phyloP scores from a whole-genome alignment of 192 early-diverging fungal species.

The Coemansia sp. region DNA sequence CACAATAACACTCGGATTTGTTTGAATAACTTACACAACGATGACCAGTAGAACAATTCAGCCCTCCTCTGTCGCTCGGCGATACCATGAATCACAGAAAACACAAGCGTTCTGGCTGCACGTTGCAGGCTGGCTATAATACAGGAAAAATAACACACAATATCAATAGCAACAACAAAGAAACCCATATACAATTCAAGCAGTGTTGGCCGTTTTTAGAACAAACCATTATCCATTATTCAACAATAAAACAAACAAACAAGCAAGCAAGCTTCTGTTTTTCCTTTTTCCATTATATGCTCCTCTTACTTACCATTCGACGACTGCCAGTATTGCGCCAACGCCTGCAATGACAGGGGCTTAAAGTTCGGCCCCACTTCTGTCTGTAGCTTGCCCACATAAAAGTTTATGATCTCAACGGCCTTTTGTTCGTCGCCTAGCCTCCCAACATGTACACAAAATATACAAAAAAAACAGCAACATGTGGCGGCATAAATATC shows the following conservation, averaged over 20 bases:
- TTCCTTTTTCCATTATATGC: not conserved
- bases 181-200: not conserved
- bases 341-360: slow-evolving; percentile 34
- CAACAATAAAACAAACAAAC: not conserved
- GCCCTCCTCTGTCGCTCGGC: slow-evolving; percentile 40
- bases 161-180: not conserved
- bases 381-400: slow-evolving; percentile 42
- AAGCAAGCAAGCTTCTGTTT: not conserved
- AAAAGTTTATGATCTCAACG: slow-evolving; percentile 54
- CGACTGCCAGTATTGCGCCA: slow-evolving; percentile 52
- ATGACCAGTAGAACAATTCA: slow-evolving; percentile 52
- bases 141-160: not conserved
- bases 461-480: not conserved
- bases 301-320: slow-evolving; percentile 28
- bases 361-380: slow-evolving; percentile 36
- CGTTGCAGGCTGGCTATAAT: slow-evolving; percentile 45
- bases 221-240: not conserved
- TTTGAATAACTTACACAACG: slow-evolving; percentile 38
- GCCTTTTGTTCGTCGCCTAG: slow-evolving; percentile 42
- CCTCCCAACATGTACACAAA: slow-evolving; percentile 6
- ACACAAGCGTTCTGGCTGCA: slow-evolving; percentile 50
- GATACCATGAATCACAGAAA: slow-evolving; percentile 45
- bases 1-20: too few species aligned
- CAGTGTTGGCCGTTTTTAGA: not conserved
- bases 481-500: not conserved